Conservation (phyloP, 2,329 filamentous ascomycete genomes). For the Claviceps citrina region DNA sequence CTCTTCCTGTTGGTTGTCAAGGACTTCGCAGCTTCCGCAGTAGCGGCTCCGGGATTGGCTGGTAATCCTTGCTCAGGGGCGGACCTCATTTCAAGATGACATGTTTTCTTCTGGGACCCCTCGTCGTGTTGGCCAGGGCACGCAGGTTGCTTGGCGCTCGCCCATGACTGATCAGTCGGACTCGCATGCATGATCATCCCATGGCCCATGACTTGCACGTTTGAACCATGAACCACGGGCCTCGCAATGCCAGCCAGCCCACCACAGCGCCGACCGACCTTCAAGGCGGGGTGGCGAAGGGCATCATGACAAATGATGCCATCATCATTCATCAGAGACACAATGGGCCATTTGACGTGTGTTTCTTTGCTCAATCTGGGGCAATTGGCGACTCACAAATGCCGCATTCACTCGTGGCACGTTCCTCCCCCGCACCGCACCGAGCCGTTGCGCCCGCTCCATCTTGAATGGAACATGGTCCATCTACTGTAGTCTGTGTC, state of each 20-base stretch:
- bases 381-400: neutral
- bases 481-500: too few species aligned
- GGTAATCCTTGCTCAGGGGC: constrained; percentile 6
- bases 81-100: constrained; percentile 4
- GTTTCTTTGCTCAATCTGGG: too few species aligned
- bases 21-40: neutral
- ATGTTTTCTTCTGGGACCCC: neutral
- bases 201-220: neutral
- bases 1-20: neutral
- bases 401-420: neutral
- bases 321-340: too few species aligned
- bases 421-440: neutral
- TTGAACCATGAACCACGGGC: too few species aligned
- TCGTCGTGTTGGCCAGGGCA: neutral
- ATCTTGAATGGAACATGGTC: neutral
- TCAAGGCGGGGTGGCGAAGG: neutral
- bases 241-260: too few species aligned
- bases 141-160: too few species aligned
- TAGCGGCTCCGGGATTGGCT: neutral
- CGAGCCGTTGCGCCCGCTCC: constrained; percentile 2
- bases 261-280: too few species aligned
- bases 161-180: too few species aligned
- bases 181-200: too few species aligned
- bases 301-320: too few species aligned
- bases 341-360: too few species aligned